These are phyloP conservation scores for Erythrobasidium yunnanense DNA, from an alignment of 768 basidiomycete genomes.

Conservation along the genomic window DNA sequence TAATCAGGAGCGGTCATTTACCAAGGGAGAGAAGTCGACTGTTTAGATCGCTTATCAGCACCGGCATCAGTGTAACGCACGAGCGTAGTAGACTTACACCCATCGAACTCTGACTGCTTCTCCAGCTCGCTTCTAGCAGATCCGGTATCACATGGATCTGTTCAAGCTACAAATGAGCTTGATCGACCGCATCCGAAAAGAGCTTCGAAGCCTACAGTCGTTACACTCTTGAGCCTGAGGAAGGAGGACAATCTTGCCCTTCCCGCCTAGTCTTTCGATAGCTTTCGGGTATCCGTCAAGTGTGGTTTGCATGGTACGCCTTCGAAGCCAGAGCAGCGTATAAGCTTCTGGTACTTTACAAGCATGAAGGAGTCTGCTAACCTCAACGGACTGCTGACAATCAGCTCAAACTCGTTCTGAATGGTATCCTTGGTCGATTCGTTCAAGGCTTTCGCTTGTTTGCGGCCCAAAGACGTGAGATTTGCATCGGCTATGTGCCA, in stretches of 20 bases:
- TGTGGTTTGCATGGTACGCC: conserved; percentile 40
- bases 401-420: conserved; percentile 38
- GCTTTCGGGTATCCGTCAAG: conserved; percentile 16
- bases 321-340: conserved; percentile 20
- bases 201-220: neutral
- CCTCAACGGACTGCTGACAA: conserved; percentile 36
- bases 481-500: conserved; percentile 39
- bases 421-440: conserved; percentile 36
- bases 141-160: conserved; percentile 33
- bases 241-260: conserved; percentile 35
- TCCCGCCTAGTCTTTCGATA: conserved; percentile 18
- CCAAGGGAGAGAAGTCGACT: conserved; percentile 14
- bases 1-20: neutral
- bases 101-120: conserved; percentile 34
- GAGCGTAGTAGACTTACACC: no score
- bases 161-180: neutral
- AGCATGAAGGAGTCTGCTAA: neutral
- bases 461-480: conserved; percentile 38
- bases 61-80: no score
- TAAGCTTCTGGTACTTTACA: neutral
- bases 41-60: neutral
- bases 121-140: conserved; percentile 29
- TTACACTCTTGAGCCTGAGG: conserved; percentile 40
- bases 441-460: conserved; percentile 37
- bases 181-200: neutral